Conservation (phyloP, 805 yeast genomes). For the Wickerhamiella slavikovae region DNA sequence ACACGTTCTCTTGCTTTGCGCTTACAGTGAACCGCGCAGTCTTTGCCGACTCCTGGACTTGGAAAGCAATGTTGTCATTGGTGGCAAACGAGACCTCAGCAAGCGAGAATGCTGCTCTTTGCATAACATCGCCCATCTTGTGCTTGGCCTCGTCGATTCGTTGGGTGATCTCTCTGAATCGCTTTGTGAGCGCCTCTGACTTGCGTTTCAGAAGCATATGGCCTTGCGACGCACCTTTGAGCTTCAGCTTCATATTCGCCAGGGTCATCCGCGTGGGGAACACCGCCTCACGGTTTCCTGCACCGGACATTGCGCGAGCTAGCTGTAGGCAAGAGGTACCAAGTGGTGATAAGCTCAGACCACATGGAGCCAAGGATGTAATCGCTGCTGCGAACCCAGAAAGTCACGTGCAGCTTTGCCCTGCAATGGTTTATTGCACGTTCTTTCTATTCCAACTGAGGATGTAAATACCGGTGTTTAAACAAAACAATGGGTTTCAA, state of each 20-base stretch:
- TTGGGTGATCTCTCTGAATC: constrained; percentile 88
- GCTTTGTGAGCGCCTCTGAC: constrained; percentile 88
- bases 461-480: too few species aligned
- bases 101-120: constrained; percentile 88
- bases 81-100: constrained; percentile 97
- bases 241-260: constrained; percentile 81
- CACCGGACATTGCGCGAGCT: constrained; percentile 52
- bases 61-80: constrained; percentile 87
- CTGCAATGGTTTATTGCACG: too few species aligned
- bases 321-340: too few species aligned
- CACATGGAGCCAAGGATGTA: too few species aligned
- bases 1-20: constrained; percentile 87
- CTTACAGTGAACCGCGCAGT: constrained; percentile 71
- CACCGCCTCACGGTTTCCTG: constrained; percentile 74
- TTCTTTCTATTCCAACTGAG: too few species aligned
- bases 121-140: constrained; percentile 97
- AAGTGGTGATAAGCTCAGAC: constrained; percentile 2
- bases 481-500: too few species aligned
- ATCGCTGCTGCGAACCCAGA: too few species aligned
- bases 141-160: constrained; percentile 88
- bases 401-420: too few species aligned
- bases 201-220: constrained; percentile 83
- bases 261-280: constrained; percentile 97
- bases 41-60: constrained; percentile 85
- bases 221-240: constrained; percentile 95